A percentile compares a stretch with the other conserved stretches of the same genome.
These are phyloP conservation scores for Pseudogymnoascus sp. DNA, from an alignment of 2,329 filamentous ascomycete genomes.

Conservation along the genomic window DNA sequence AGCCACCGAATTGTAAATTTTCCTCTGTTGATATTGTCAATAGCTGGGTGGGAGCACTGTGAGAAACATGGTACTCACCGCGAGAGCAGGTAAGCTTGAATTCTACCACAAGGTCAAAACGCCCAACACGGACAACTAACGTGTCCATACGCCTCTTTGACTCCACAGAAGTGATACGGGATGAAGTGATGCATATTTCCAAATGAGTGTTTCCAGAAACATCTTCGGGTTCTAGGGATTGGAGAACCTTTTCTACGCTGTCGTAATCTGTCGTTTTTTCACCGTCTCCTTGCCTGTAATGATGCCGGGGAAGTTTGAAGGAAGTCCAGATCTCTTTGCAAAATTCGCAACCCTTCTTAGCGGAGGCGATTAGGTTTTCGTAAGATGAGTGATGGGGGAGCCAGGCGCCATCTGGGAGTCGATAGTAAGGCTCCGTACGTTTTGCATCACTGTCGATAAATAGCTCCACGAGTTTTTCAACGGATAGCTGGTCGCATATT, in stretches of 20 bases:
- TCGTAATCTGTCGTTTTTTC: background rate
- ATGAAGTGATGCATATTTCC: background rate
- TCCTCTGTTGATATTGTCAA: background rate
- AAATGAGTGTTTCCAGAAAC: background rate
- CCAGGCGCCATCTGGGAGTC: conserved; percentile 1
- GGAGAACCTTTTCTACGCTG: background rate
- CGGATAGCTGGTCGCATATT: background rate
- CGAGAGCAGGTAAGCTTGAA: conserved; percentile 1
- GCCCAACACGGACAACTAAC: background rate
- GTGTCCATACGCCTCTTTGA: background rate
- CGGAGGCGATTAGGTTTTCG: background rate
- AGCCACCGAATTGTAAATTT: background rate
- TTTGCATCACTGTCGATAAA: background rate
- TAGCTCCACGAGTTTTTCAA: background rate
- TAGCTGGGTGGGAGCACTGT: background rate
- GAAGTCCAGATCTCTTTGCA: background rate
- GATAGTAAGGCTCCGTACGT: background rate
- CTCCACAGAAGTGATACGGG: background rate
- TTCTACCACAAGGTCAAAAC: background rate
- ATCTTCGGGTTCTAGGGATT: background rate
- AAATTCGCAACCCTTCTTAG: background rate
- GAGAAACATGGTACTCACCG: background rate
- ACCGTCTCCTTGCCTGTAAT: background rate
- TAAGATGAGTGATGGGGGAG: background rate
- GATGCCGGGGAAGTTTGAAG: background rate